These are phyloP conservation scores for Aspergillus bertholletiae DNA, from an alignment of 495 filamentous ascomycete species.

Conservation along the genomic window DNA sequence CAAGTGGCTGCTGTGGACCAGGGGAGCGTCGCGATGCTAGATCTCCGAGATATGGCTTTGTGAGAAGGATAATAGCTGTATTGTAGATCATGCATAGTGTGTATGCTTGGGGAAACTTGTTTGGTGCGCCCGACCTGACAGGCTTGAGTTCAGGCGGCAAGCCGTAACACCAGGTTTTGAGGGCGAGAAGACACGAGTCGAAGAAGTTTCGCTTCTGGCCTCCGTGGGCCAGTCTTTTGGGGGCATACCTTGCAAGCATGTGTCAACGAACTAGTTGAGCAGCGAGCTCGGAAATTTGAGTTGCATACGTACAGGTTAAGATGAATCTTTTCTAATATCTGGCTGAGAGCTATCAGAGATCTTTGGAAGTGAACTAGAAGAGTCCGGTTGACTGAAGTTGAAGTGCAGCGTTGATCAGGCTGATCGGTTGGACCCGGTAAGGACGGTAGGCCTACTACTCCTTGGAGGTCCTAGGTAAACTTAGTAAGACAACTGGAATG, in stretches of 20 bases:
- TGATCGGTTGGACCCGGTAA: neutral
- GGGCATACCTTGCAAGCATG: slow-evolving; percentile 14
- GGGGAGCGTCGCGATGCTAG: neutral
- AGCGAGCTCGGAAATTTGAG: no score
- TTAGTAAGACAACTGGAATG: neutral
- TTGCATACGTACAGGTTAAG: neutral
- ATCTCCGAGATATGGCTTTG: slow-evolving; percentile 13
- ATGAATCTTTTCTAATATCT: neutral
- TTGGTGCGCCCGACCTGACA: slow-evolving; percentile 11
- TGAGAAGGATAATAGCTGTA: slow-evolving; percentile 21
- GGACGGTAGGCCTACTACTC: neutral
- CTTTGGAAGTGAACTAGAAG: neutral
- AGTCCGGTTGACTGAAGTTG: neutral
- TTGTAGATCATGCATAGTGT: slow-evolving; percentile 32
- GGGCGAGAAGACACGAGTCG: slow-evolving; percentile 23
- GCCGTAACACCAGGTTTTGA: slow-evolving; percentile 28
- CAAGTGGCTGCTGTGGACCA: neutral
- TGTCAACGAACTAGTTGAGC: neutral
- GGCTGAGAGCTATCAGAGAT: neutral
- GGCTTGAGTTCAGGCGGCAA: slow-evolving; percentile 20
- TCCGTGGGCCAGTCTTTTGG: slow-evolving; percentile 20
- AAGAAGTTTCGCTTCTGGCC: slow-evolving; percentile 21
- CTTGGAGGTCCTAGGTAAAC: neutral
- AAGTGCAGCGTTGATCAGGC: neutral
- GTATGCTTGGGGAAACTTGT: slow-evolving; percentile 23